Percentiles rank a stretch among this genome's conserved stretches.
These are phyloP conservation scores for Pseudogymnoascus sp. DNA, from an alignment of 2,329 filamentous ascomycete species.

Conservation along the genomic window DNA sequence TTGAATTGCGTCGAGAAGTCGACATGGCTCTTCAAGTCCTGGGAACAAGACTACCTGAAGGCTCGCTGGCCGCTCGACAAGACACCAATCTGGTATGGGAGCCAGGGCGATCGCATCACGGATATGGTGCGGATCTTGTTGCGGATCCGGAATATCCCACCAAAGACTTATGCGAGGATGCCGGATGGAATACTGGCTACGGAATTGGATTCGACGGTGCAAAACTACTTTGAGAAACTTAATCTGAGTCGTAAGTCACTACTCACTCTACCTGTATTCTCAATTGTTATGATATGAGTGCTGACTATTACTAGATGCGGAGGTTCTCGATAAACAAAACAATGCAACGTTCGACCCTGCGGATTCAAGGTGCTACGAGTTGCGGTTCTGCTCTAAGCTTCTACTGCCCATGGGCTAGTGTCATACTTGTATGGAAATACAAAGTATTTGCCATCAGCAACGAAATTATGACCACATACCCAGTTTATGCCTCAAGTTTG, in stretches of 20 bases:
- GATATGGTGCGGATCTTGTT: constrained; percentile 56
- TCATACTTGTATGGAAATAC: not conserved
- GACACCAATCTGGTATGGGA: constrained; percentile 49
- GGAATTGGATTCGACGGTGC: constrained; percentile 39
- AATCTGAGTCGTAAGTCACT: constrained; percentile 50
- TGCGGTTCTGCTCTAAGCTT: constrained; percentile 44
- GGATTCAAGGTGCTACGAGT: constrained; percentile 44
- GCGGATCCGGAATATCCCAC: constrained; percentile 53
- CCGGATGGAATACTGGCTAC: constrained; percentile 40
- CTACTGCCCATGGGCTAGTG: constrained; percentile 29
- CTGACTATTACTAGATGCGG: constrained; percentile 21
- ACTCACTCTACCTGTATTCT: no score
- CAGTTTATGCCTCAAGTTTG: not conserved
- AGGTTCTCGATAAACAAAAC: constrained; percentile 28
- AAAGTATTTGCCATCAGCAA: not conserved
- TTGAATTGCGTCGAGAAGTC: constrained; percentile 62
- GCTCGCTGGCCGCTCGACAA: constrained; percentile 54
- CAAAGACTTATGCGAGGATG: constrained; percentile 41
- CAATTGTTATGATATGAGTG: not conserved
- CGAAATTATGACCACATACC: not conserved
- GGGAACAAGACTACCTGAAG: constrained; percentile 54
- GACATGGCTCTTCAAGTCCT: constrained; percentile 62
- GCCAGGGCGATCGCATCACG: constrained; percentile 53
- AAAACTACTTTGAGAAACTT: constrained; percentile 49
- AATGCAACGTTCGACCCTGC: constrained; percentile 25